These are phyloP conservation scores for Fraxinus excelsior DNA, from an alignment of 257 asterid species.

Conservation along the genomic window DNA sequence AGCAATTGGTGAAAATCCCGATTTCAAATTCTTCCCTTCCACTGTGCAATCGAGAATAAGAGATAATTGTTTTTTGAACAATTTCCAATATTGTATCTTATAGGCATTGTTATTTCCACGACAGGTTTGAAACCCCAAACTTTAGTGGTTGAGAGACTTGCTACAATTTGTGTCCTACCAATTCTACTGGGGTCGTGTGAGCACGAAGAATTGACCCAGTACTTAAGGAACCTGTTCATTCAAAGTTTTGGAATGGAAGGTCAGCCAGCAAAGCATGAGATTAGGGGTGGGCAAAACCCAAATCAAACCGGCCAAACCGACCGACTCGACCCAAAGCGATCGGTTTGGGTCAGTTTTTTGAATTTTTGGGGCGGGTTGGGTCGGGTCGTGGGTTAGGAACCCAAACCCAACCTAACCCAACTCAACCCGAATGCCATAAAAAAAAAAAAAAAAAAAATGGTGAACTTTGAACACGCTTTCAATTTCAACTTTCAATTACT, in stretches of 20 bases:
- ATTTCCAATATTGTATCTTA: neutral
- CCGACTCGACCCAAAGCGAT: too few species aligned
- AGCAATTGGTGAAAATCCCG: slow-evolving; percentile 78
- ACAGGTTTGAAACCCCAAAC: slow-evolving; percentile 81
- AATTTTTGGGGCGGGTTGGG: too few species aligned
- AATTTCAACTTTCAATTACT: too few species aligned
- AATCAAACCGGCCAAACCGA: too few species aligned
- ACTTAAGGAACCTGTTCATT: slow-evolving; percentile 71
- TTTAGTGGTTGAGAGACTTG: slow-evolving; percentile 65
- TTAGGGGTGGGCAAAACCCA: too few species aligned
- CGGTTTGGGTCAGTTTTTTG: too few species aligned
- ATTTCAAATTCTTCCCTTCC: slow-evolving; percentile 64
- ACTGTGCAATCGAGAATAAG: slow-evolving; percentile 53
- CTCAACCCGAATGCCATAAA: too few species aligned
- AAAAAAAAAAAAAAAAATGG: too few species aligned
- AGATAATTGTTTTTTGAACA: slow-evolving; percentile 41
- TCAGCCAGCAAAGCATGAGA: slow-evolving; percentile 64
- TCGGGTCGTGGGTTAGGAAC: too few species aligned
- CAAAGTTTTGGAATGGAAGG: slow-evolving; percentile 57
- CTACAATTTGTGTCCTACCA: slow-evolving; percentile 82
- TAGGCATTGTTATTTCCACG: slow-evolving; percentile 9
- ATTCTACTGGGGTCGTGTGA: too few species aligned
- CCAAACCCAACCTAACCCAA: too few species aligned
- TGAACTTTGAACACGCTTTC: too few species aligned
- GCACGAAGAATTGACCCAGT: slow-evolving; percentile 61